A percentile compares a stretch with the other conserved stretches of the same genome.
Evolutionary conservation across 768 basidiomycete genomes (phyloP).

Genomic region (Suillus clintonianus): DNA sequence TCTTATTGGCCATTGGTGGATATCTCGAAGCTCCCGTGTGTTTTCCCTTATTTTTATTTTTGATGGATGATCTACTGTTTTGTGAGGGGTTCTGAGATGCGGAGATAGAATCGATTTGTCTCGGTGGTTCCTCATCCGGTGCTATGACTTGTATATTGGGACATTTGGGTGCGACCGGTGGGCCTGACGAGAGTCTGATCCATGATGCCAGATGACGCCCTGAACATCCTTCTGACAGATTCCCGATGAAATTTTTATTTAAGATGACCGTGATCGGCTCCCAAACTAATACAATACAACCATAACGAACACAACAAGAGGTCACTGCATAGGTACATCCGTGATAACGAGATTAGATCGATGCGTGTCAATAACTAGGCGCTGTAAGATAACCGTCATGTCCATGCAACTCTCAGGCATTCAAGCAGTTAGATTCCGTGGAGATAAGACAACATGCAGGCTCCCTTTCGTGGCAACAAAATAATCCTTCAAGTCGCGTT

Average conservation of each 20-base stretch:
- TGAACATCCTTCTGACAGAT: neutral
- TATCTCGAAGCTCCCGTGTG: conserved; percentile 15
- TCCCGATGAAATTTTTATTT: neutral
- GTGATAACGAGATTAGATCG: conserved; percentile 11
- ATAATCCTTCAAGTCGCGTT: conserved; percentile 37
- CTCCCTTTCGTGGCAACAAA: conserved; percentile 39
- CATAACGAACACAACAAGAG: neutral
- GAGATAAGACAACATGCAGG: conserved; percentile 37
- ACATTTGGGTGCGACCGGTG: neutral
- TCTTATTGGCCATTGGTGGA: conserved; percentile 18
- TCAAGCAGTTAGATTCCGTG: conserved; percentile 25
- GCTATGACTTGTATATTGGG: neutral
- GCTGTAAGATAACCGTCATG: conserved; percentile 22
- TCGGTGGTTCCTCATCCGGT: conserved; percentile 4
- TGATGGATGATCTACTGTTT: conserved; percentile 8
- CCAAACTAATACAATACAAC: neutral
- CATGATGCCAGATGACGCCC: neutral
- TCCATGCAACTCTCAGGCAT: conserved; percentile 11
- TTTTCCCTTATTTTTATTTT: neutral
- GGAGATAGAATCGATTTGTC: conserved; percentile 3
- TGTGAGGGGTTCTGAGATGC: conserved; percentile 2
- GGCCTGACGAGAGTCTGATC: conserved; percentile 2
- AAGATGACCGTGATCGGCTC: neutral
- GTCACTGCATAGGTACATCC: neutral
- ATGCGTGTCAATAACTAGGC: conserved; percentile 22